Conservation (phyloP, 257 asterid species). For the Prunella vulgaris region DNA sequence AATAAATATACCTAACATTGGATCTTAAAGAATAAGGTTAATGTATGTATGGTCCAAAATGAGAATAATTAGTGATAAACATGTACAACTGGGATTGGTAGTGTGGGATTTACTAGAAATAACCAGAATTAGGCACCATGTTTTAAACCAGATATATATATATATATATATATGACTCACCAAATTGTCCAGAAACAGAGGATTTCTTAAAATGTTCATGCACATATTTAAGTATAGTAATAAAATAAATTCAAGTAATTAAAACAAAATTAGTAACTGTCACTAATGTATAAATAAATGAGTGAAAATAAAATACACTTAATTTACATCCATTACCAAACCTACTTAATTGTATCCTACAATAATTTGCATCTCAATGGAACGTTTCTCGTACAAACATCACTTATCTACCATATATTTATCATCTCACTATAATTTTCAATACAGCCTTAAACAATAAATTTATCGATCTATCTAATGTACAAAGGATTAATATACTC, state of each 20-base stretch:
- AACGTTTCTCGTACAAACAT: too few relatives aligned
- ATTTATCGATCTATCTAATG: too few relatives aligned
- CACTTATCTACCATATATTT: too few relatives aligned
- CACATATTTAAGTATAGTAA: neutral
- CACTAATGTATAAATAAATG: neutral
- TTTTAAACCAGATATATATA: conserved; percentile 21
- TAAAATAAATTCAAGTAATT: too few relatives aligned
- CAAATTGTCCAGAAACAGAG: conserved; percentile 26
- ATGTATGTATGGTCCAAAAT: neutral
- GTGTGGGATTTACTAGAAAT: conserved; percentile 6
- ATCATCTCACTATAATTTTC: too few relatives aligned
- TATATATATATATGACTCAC: too few relatives aligned
- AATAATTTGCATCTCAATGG: too few relatives aligned
- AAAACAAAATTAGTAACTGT: neutral
- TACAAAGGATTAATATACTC: too few relatives aligned
- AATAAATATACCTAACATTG: neutral
- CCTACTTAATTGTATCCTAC: too few relatives aligned
- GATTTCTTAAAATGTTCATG: neutral
- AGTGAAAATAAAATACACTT: neutral
- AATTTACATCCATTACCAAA: too few relatives aligned
- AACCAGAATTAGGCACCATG: neutral
- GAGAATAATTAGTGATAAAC: neutral
- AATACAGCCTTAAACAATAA: too few relatives aligned
- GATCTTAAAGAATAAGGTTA: neutral
- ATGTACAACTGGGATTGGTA: neutral